Evolutionary conservation across 352 stramenopile genomes (phyloP), one percentile per base, ranked within the genome.

Genomic region (Blastocystis sp.): DNA sequence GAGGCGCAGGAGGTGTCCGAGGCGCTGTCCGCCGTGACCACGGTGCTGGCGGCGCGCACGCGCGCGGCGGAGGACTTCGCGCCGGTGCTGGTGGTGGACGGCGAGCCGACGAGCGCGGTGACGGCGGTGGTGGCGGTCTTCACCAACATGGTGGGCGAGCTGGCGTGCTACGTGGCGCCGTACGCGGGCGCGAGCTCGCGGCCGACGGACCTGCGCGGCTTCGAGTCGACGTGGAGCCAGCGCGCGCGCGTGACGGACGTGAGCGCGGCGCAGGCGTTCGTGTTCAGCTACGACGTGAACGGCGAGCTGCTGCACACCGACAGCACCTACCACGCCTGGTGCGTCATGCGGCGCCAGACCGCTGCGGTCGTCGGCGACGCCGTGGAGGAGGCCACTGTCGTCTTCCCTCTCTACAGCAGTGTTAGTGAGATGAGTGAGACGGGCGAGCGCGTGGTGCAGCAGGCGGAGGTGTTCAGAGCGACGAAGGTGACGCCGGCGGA

Each of bases 31-130:
- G 28, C 28, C 28, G 28, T 17, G 21, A 52, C 10, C 48, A 23
- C 41, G 2, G 70, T 43, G 43, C 34, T 62, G 9, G 23, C 70
- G n/a, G 70, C 41, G 38, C 41, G 45, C 1, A 81, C 70, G 45
- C 21, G 23, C n/a, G 41, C 69, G 11, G 40, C 69, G 38, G 40
- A 19, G 5, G 70, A 81, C 9, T 40, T 81, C 5, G 43, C 41
- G 17, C 70, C 70, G 38, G 38, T 40, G 52, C 48, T 81, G 52
- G 40, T 81, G 59, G 70, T 81, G 70, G 70, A 81, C 28, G 70
- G 70, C 34, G 70, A 81, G 45, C 70, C 70, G 14, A 81, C 70
- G 3, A 62, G 38, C 11, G 62, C 70, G 0, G 21, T 62, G 43
- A 81, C 70, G 14, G 70, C 38, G n/a, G 34, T 52, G 10, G 70